Percentiles rank a stretch among this genome's conserved stretches.
Evolutionary conservation across 106 monocot species (phyloP).

Genomic region (Allium fistulosum): DNA sequence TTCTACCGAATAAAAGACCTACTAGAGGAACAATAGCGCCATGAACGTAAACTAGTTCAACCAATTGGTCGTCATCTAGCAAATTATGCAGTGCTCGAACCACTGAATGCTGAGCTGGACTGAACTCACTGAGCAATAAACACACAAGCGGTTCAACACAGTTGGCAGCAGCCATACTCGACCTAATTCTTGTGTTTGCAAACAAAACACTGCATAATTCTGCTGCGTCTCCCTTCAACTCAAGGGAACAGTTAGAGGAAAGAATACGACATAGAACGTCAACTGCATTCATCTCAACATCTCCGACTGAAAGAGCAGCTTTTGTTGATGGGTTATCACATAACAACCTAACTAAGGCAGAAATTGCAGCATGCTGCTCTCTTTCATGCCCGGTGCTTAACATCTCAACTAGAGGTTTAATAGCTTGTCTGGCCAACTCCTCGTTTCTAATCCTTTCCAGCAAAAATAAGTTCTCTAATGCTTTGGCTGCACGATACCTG

Average conservation of each 20-base stretch:
- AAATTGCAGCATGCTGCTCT: conserved; percentile 95
- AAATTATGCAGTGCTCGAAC: conserved; percentile 85
- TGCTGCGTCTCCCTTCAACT: conserved; percentile 93
- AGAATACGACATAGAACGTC: conserved; percentile 95
- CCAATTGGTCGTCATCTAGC: conserved; percentile 92
- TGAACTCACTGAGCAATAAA: conserved; percentile 46
- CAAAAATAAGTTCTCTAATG: conserved; percentile 85
- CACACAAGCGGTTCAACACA: conserved; percentile 90
- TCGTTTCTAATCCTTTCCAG: conserved; percentile 77
- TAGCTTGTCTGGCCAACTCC: conserved; percentile 69
- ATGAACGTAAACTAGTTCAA: conserved; percentile 72
- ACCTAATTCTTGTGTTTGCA: conserved; percentile 71
- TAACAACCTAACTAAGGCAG: conserved; percentile 78
- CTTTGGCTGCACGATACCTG: conserved; percentile 90
- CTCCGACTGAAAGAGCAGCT: conserved; percentile 52
- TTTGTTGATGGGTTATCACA: conserved; percentile 67
- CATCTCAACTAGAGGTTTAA: conserved; percentile 92
- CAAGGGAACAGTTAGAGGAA: conserved; percentile 70
- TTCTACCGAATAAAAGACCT: conserved; percentile 63
- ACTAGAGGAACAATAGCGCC: conserved; percentile 90
- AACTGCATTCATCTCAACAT: conserved; percentile 86
- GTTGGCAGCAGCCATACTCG: conserved; percentile 78
- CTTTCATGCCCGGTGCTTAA: conserved; percentile 78
- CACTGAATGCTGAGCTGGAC: conserved; percentile 74
- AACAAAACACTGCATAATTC: conserved; percentile 92